These are phyloP conservation scores for Penicillium fimorum DNA, from an alignment of 495 filamentous ascomycete species.

Conservation along the genomic window DNA sequence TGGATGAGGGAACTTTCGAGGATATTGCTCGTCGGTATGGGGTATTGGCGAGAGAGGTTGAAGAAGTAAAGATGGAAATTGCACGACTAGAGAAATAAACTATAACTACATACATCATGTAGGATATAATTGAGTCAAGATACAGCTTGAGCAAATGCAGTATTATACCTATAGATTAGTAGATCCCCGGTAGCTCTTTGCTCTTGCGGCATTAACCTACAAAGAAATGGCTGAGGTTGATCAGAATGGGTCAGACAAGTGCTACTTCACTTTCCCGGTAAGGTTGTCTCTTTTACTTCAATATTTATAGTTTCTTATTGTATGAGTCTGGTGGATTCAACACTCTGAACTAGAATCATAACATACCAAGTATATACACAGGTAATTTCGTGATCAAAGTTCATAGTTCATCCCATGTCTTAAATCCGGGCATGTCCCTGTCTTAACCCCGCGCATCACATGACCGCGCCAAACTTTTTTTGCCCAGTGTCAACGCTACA, in stretches of 20 bases:
- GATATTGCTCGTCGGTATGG: conserved; percentile 63
- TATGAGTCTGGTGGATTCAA: no score
- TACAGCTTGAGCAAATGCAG: background rate
- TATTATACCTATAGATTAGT: background rate
- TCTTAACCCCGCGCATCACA: conserved; percentile 25
- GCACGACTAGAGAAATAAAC: conserved; percentile 43
- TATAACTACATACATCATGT: background rate
- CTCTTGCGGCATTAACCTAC: background rate
- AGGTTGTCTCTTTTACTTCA: conserved; percentile 1
- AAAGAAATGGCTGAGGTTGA: background rate
- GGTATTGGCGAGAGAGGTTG: conserved; percentile 51
- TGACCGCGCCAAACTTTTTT: conserved; percentile 34
- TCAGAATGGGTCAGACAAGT: conserved; percentile 3
- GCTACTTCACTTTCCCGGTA: conserved; percentile 9
- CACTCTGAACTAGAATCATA: no score
- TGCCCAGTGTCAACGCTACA: background rate
- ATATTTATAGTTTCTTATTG: background rate
- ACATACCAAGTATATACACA: no score
- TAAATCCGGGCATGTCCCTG: conserved; percentile 4
- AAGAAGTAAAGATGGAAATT: conserved; percentile 57
- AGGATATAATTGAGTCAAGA: background rate
- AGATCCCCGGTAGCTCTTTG: background rate
- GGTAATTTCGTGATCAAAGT: background rate
- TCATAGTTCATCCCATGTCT: background rate
- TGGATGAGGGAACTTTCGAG: conserved; percentile 34